Base-by-base conservation (phyloP, 306 rosid species). In the Fragaria vesca region DNA sequence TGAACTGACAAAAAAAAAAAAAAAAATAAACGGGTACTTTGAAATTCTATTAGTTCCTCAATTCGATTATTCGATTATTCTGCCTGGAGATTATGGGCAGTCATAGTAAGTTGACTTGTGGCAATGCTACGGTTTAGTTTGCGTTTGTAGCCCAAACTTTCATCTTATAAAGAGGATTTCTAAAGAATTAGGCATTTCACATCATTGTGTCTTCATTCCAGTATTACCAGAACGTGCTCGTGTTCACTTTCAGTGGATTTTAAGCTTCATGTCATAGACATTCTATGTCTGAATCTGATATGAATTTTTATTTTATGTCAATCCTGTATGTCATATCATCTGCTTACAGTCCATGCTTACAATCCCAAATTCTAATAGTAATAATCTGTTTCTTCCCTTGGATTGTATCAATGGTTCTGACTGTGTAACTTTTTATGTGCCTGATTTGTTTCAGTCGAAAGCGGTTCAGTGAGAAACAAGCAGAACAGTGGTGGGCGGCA, bases 401-500 rank as follows among this genome's bases (percentile, higher is more conserved):
- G 40, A 50, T 16, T 71, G 62, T 11, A 32, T 38, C 71, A 36
- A 3, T 66, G 6, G 3, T 58, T 48, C 17, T 51, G 34, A 76
- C 21, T 47, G 81, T 47, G 81, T 60, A 45, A 75, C 48, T 34
- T 45, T 12, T 17, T 15, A 62, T 17, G 57, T 61, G 65, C 57
- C 48, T 38, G 12, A 34, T 16, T 67, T 75, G 54, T 83, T 79
- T 58, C 89, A 92, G 95, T 83, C 95, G 93, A 79, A 92, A 90
- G 83, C 85, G 90, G 78, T 92, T 92, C 79, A 90, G 95, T 42
- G 93, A 92, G 90, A 92, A 88, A 81, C 89, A 92, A 83, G 91
- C 95, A 69, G 97, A 92, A 81, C 91, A 85, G 78, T 90, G 95
- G 93, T 92, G 97, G 97, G 86, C 93, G 4, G 91, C 78, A 81